These are phyloP conservation scores for Rickenella mellea DNA, from an alignment of 768 basidiomycete genomes.

Conservation along the genomic window DNA sequence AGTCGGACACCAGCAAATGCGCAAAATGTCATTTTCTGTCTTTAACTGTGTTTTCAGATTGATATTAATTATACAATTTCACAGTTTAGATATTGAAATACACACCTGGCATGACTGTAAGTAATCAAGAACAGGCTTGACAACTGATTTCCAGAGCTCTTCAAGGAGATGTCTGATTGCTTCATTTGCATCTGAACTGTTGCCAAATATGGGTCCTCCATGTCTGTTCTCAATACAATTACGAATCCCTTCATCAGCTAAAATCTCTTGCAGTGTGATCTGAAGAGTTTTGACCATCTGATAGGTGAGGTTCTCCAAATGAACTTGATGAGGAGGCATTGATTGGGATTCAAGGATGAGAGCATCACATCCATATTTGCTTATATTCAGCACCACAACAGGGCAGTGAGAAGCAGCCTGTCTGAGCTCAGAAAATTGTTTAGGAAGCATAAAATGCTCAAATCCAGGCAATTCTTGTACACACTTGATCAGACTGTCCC, in stretches of 20 bases:
- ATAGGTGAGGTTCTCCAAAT: too few relatives aligned
- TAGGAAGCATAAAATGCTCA: constrained; percentile 11
- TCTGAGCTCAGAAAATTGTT: constrained; percentile 6
- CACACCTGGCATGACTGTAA: too few relatives aligned
- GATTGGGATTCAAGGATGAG: constrained; percentile 8
- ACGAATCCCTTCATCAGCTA: too few relatives aligned
- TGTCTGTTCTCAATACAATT: background rate
- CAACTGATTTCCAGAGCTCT: background rate
- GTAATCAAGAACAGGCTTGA: background rate
- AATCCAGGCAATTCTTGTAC: constrained; percentile 9
- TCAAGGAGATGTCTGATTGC: background rate
- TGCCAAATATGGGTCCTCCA: background rate
- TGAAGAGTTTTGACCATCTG: background rate
- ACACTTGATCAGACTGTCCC: too few relatives aligned
- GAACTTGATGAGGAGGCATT: too few relatives aligned
- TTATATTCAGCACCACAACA: constrained; percentile 11
- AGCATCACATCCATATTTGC: constrained; percentile 9
- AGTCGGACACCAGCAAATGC: constrained; percentile 25
- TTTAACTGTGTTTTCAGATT: constrained; percentile 1
- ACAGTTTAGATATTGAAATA: too few relatives aligned
- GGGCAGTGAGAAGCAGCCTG: constrained; percentile 11
- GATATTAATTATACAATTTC: too few relatives aligned
- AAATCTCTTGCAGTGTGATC: too few relatives aligned
- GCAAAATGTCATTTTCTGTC: background rate
- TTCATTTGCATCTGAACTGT: too few relatives aligned